A percentile compares a stretch with the other conserved stretches of the same genome.
Evolutionary conservation across 1,139 yeast species (phyloP).

Genomic region (Oligophagozyma castellii): DNA sequence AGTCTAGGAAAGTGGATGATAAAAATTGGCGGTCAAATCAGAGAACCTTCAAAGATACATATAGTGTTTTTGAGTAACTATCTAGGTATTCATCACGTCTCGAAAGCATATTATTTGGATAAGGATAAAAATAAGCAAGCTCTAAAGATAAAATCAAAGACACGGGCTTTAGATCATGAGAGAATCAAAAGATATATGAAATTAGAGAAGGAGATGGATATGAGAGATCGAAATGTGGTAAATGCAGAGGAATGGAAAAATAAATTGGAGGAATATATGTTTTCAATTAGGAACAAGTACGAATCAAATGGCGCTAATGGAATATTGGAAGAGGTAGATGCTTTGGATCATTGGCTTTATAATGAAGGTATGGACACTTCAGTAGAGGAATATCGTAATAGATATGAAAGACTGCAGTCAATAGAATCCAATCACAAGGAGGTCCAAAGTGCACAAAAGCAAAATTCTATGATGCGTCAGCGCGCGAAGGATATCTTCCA

Average conservation of each 20-base stretch:
- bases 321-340: constrained; percentile 72
- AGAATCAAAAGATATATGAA: constrained; percentile 52
- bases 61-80: too few relatives aligned
- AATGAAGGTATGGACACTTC: constrained; percentile 92
- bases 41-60: too few relatives aligned
- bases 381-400: constrained; percentile 93
- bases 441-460: too few relatives aligned
- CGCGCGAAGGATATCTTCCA: too few relatives aligned
- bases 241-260: constrained; percentile 98
- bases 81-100: constrained; percentile 84
- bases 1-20: too few relatives aligned
- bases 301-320: constrained; percentile 84
- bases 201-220: constrained; percentile 66
- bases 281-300: constrained; percentile 90
- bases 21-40: too few relatives aligned
- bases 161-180: constrained; percentile 50
- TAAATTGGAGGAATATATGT: constrained; percentile 94
- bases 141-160: constrained; percentile 42
- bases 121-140: constrained; percentile 52
- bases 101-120: constrained; percentile 87
- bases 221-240: constrained; percentile 89
- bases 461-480: too few relatives aligned
- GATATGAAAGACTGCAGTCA: constrained; percentile 67
- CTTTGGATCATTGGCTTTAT: constrained; percentile 93
- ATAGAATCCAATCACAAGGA: too few relatives aligned